phyloP scores from a whole-genome alignment of 805 yeast genomes.

The Zygosaccharomyces siamensis region DNA sequence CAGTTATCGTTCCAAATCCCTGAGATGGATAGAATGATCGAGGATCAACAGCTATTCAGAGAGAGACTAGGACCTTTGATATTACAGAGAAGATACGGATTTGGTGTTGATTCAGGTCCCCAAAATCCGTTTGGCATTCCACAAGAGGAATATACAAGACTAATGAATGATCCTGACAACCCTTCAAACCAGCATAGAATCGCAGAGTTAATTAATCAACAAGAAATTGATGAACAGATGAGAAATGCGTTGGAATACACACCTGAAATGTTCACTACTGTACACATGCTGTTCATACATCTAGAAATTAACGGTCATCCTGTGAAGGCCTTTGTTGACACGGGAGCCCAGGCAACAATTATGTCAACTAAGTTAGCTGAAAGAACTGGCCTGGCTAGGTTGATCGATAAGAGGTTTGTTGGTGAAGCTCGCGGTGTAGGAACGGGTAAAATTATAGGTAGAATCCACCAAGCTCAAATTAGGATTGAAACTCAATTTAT shows the following conservation, averaged over 20 bases:
- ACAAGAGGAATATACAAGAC: slow-evolving; percentile 44
- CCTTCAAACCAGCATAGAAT: slow-evolving; percentile 64
- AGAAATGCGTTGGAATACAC: slow-evolving; percentile 76
- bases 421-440: slow-evolving; percentile 95
- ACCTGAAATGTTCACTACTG: slow-evolving; percentile 83
- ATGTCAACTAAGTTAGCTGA: slow-evolving; percentile 76
- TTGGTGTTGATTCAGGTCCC: slow-evolving; percentile 3
- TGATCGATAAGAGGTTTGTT: slow-evolving; percentile 72
- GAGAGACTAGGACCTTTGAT: slow-evolving; percentile 37
- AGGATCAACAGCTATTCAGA: slow-evolving; percentile 47
- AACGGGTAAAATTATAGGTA: slow-evolving; percentile 66
- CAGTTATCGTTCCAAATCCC: slow-evolving; percentile 43
- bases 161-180: slow-evolving; percentile 63
- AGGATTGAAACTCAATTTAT: slow-evolving; percentile 62
- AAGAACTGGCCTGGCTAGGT: slow-evolving; percentile 57
- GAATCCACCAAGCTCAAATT: slow-evolving; percentile 84
- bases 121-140: slow-evolving; percentile 36
- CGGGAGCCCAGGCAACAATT: slow-evolving; percentile 92
- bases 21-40: slow-evolving; percentile 41
- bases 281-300: slow-evolving; percentile 77
- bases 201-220: slow-evolving; percentile 60
- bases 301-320: slow-evolving; percentile 73
- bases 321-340: slow-evolving; percentile 90
- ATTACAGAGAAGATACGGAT: slow-evolving; percentile 30
- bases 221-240: slow-evolving; percentile 75